Evolutionary conservation across 345 rosid genomes (phyloP).

Genomic region (Stellera chamaejasme): DNA sequence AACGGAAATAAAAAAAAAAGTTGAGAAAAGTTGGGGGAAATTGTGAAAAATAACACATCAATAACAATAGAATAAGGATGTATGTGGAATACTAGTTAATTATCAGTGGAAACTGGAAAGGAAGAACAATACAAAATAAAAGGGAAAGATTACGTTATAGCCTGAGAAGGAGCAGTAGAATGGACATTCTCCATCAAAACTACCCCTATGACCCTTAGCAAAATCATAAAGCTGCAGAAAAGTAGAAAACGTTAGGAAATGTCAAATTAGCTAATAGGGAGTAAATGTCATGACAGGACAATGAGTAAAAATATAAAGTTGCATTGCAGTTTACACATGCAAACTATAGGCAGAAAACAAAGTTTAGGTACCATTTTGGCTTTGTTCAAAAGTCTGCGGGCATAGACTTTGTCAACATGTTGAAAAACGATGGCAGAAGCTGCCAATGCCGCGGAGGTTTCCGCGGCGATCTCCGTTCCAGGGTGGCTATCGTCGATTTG

Average conservation of each 20-base stretch:
- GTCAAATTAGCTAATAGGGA: neutral
- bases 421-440: slow-evolving; percentile 71
- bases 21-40: no score
- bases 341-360: no score
- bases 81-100: no score
- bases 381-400: slow-evolving; percentile 73
- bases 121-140: no score
- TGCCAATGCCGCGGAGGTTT: slow-evolving; percentile 78
- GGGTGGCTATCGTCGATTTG: slow-evolving; percentile 40
- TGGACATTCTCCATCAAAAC: slow-evolving; percentile 94
- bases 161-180: slow-evolving; percentile 93
- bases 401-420: slow-evolving; percentile 31
- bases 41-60: no score
- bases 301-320: neutral
- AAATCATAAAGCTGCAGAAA: slow-evolving; percentile 56
- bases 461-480: slow-evolving; percentile 82
- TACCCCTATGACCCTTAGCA: slow-evolving; percentile 58
- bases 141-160: slow-evolving; percentile 45
- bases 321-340: no score
- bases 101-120: no score
- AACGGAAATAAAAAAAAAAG: no score
- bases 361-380: slow-evolving; percentile 48
- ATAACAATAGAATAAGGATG: no score
- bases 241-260: neutral
- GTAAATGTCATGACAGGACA: neutral